Evolutionary conservation across 78 protist genomes (phyloP).

Genomic region (Monosiga brevicollis): DNA sequence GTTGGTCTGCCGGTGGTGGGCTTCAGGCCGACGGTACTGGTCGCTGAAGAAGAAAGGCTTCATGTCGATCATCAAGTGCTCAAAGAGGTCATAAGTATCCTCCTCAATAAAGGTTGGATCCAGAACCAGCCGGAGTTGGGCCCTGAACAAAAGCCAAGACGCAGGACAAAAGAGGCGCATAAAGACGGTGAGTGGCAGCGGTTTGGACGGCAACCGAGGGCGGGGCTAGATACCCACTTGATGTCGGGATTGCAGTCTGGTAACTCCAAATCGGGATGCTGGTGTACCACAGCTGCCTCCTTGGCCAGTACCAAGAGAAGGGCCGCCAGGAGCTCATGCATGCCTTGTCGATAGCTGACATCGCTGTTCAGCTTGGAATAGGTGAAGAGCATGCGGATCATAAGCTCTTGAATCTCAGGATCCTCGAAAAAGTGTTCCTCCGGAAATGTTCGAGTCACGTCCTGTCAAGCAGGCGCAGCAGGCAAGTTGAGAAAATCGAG

Average conservation of each 20-base stretch:
- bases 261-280: no score
- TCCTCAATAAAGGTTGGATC: background rate
- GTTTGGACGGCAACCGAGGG: no score
- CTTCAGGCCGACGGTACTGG: background rate
- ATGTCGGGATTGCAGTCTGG: no score
- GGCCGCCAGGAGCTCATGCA: conserved; percentile 30
- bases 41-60: background rate
- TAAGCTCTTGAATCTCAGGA: background rate
- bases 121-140: background rate
- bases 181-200: no score
- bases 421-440: background rate
- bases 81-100: background rate
- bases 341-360: conserved; percentile 14
- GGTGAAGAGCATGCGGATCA: conserved; percentile 4
- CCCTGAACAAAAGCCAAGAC: no score
- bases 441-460: conserved; percentile 8
- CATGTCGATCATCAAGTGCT: background rate
- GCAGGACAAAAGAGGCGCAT: no score
- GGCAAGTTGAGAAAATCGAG: no score
- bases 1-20: no score
- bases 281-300: no score
- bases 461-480: no score
- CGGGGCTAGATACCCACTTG: no score
- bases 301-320: background rate
- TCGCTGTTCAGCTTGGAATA: background rate